A percentile compares a stretch with the other conserved stretches of the same genome.
These are phyloP conservation scores for Alisma plantagoaquatica DNA, from an alignment of 106 monocot species.

Conservation along the genomic window DNA sequence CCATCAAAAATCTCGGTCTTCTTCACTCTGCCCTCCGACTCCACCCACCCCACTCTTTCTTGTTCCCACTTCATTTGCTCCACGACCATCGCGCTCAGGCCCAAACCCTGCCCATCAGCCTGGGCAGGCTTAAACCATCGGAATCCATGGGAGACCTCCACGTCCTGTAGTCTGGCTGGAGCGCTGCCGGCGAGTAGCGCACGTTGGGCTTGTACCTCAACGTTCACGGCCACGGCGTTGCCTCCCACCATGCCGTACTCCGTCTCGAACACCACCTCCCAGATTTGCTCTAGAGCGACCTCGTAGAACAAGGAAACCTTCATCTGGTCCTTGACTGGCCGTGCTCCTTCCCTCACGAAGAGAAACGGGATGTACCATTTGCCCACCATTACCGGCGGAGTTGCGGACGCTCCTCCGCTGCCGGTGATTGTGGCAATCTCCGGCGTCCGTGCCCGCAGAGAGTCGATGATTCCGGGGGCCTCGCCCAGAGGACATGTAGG, in stretches of 20 bases:
- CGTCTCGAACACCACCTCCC: conserved; percentile 22
- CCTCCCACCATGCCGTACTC: neutral
- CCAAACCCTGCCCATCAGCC: conserved; percentile 5
- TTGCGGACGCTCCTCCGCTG: neutral
- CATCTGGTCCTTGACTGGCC: conserved; percentile 18
- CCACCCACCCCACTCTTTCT: conserved; percentile 25
- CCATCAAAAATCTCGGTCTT: neutral
- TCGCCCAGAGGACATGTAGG: conserved; percentile 3
- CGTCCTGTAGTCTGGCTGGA: neutral
- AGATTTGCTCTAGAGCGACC: conserved; percentile 33
- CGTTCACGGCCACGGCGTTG: neutral
- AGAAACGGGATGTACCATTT: conserved; percentile 48
- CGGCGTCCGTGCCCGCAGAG: conserved; percentile 13
- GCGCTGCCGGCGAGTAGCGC: conserved; percentile 15
- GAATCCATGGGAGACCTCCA: conserved; percentile 14
- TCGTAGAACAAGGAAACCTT: conserved; percentile 35
- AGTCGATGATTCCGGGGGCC: conserved; percentile 17
- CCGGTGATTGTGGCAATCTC: neutral
- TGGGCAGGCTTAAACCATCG: conserved; percentile 18
- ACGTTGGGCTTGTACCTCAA: neutral
- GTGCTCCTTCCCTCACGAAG: conserved; percentile 28
- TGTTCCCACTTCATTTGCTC: conserved; percentile 39
- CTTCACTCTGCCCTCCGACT: conserved; percentile 1
- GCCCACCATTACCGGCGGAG: conserved; percentile 12
- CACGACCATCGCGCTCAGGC: conserved; percentile 21